phyloP scores from a whole-genome alignment of 2,329 filamentous ascomycete genomes.

The Xylaria sp. region DNA sequence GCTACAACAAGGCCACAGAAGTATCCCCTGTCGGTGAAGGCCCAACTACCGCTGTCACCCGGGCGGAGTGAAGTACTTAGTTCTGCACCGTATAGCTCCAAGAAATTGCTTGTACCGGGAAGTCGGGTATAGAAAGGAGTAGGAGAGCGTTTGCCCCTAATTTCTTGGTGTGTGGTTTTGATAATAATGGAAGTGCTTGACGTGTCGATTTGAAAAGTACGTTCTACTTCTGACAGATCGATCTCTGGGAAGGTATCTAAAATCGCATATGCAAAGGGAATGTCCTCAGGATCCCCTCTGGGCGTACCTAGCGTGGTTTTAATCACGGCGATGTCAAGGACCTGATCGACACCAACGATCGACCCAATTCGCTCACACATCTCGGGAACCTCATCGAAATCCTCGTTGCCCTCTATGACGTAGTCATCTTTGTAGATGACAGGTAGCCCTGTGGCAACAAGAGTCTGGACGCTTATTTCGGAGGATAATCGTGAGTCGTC shows the following conservation, averaged over 20 bases:
- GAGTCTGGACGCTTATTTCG: slow-evolving; percentile 14
- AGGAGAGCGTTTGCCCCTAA: slow-evolving; percentile 27
- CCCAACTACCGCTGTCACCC: slow-evolving; percentile 37
- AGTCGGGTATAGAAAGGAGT: slow-evolving; percentile 30
- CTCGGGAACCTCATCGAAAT: slow-evolving; percentile 1
- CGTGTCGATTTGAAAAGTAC: not conserved
- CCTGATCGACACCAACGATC: slow-evolving; percentile 23
- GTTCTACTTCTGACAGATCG: too few relatives aligned
- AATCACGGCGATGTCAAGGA: slow-evolving; percentile 33
- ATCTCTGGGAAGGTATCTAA: not conserved
- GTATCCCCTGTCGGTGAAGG: slow-evolving; percentile 13
- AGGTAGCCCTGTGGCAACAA: not conserved
- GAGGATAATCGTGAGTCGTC: slow-evolving; percentile 29
- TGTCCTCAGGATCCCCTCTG: too few relatives aligned
- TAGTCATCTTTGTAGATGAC: slow-evolving; percentile 15
- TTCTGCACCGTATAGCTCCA: slow-evolving; percentile 26
- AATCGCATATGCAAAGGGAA: not conserved
- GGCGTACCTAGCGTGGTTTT: slow-evolving; percentile 2
- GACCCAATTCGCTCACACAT: slow-evolving; percentile 28
- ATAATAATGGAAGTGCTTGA: slow-evolving; percentile 19
- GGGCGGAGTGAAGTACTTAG: slow-evolving; percentile 16
- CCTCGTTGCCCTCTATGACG: not conserved
- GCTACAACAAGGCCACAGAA: slow-evolving; percentile 32
- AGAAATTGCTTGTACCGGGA: slow-evolving; percentile 26
- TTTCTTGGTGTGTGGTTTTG: slow-evolving; percentile 28